Evolutionary conservation across 257 asterid genomes (phyloP).

Genomic region (Solanum phureja): DNA sequence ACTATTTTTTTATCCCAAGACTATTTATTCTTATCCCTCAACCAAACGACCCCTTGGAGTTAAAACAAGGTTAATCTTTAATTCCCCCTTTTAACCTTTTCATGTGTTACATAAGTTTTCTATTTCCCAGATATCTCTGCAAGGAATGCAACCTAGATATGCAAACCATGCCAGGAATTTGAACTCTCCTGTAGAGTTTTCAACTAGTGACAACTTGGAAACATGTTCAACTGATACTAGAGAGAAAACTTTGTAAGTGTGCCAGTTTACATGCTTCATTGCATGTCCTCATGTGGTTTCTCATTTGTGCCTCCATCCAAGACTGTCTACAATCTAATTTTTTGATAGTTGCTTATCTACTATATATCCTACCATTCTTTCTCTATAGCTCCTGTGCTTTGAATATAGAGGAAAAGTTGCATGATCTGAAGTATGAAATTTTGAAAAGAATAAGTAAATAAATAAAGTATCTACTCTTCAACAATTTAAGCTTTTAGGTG

Average conservation of each 20-base stretch:
- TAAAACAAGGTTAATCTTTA: not conserved
- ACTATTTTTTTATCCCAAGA: not conserved
- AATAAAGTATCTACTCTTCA: not conserved
- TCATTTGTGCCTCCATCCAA: not conserved
- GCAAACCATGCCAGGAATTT: constrained; percentile 20
- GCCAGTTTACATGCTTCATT: not conserved
- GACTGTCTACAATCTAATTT: not conserved
- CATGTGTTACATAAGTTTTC: constrained; percentile 1
- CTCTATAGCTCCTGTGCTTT: not conserved
- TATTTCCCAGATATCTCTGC: constrained; percentile 41
- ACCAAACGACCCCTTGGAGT: not conserved
- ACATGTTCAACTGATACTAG: constrained; percentile 19
- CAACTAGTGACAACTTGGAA: constrained; percentile 28
- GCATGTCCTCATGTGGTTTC: not conserved
- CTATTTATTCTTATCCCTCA: not conserved
- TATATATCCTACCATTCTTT: not conserved
- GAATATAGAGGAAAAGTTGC: not conserved
- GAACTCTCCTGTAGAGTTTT: constrained; percentile 23
- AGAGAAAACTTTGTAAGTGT: constrained; percentile 38
- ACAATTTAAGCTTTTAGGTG: not conserved
- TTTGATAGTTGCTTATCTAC: not conserved
- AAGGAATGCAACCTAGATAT: constrained; percentile 24
- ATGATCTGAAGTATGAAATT: not conserved
- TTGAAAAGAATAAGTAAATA: not conserved
- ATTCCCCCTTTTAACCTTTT: not conserved